Base-by-base conservation (phyloP, 352 stramenopile genomes). In the Phytopythium oedochilum region DNA sequence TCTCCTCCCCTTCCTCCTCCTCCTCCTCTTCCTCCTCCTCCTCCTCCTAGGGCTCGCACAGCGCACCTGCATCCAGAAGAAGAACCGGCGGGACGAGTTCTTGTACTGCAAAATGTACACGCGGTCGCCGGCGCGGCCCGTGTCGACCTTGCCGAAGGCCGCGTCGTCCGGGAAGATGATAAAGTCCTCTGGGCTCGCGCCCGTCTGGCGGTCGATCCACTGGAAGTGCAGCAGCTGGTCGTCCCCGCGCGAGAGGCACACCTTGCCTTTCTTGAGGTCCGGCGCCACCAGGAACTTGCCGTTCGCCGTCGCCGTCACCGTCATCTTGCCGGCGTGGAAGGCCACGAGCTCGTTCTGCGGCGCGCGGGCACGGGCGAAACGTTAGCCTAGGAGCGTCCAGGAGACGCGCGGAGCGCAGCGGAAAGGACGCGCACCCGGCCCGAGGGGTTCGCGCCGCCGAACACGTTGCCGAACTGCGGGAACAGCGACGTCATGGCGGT, bases 51-150 rank as follows among this genome's bases (percentile, higher is more conserved):
- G n/a, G n/a, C n/a, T n/a, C n/a, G n/a, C n/a, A n/a, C n/a, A n/a
- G n/a, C n/a, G 38, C 29, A 89, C 88, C 82, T 97, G 92, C 89
- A 97, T 97, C 92, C 92, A 98, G 68, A 97, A 98, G 68, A 97
- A 97, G 70, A 97, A 97, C 22, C 90, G 86, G 18, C 91, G 85
- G 9, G 81, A 82, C 55, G 82, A 95, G 66, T 91, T 93, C 65
- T 96, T 95, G 81, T 97, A 97, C 73, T 98, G 88, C 58, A 98
- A 64, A 49, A 97, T 68, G 64, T 89, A 96, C 23, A 98, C 92
- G 47, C 92, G 85, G 63, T 98, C 92, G 15, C 73, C 56, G 4
- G 75, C 60, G 22, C 83, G 79, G 23, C 91, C 90, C 6, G 92
- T 98, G 70, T 97, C 73, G 20, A 95, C 90, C 63, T 87, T 88